phyloP scores from a whole-genome alignment of 2,329 filamentous ascomycete species.

The Sporothrix schenckii region DNA sequence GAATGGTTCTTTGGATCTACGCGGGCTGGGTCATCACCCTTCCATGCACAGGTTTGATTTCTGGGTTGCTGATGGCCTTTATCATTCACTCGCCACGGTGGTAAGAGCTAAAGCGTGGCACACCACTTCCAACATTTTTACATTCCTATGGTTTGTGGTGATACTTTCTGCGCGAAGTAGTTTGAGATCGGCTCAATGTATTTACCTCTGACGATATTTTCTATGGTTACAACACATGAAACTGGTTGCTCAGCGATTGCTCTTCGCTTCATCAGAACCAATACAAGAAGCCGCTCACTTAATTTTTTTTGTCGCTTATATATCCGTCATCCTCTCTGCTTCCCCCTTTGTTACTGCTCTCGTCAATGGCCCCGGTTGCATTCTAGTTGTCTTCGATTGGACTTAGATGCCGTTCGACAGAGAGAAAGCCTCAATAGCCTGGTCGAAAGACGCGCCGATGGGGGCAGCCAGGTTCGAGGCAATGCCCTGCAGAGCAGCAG shows the following conservation, averaged over 20 bases:
- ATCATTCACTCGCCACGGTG: constrained; percentile 63
- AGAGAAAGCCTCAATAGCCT: constrained; percentile 42
- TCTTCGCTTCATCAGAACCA: too few species aligned
- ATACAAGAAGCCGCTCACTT: not conserved
- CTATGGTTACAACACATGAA: not conserved
- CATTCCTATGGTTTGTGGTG: too few species aligned
- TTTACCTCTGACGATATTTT: not conserved
- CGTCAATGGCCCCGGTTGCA: too few species aligned
- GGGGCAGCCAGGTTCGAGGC: constrained; percentile 45
- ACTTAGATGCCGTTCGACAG: constrained; percentile 24
- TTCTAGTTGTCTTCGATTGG: too few species aligned
- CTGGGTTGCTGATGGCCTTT: constrained; percentile 64
- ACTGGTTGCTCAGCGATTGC: not conserved
- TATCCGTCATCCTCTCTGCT: too few species aligned
- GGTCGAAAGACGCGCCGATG: constrained; percentile 47
- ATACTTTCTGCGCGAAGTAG: too few species aligned
- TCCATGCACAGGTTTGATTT: constrained; percentile 59
- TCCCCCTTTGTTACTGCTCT: not conserved
- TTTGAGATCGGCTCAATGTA: not conserved
- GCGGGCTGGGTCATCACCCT: constrained; percentile 64
- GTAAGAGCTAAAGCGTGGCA: constrained; percentile 31
- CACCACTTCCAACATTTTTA: too few species aligned
- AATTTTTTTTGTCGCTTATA: not conserved
- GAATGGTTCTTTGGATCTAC: constrained; percentile 63
- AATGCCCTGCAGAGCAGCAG: constrained; percentile 40